Conservation (phyloP, 2,329 filamentous ascomycete genomes). For the Zymoseptoria passerinii region DNA sequence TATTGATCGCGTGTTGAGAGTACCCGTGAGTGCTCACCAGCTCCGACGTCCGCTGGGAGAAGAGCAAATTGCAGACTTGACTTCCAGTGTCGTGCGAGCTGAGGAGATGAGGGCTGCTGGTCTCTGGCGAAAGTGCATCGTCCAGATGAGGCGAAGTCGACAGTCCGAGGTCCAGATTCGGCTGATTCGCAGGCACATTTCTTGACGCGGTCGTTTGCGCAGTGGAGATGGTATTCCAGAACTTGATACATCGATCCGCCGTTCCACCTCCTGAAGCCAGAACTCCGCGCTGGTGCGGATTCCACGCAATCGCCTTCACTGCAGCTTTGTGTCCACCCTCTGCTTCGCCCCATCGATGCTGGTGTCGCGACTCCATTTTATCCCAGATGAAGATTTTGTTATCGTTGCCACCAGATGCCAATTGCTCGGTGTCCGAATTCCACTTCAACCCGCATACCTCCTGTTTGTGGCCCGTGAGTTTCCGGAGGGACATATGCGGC, state of each 20-base stretch:
- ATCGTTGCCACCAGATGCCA: conserved; percentile 94
- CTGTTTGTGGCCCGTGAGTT: conserved; percentile 90
- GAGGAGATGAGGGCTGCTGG: conserved; percentile 40
- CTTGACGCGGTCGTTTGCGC: conserved; percentile 30
- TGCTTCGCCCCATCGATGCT: conserved; percentile 91
- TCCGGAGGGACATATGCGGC: conserved; percentile 80
- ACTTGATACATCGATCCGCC: conserved; percentile 91
- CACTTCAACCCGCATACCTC: conserved; percentile 95
- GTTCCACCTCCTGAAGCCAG: conserved; percentile 95
- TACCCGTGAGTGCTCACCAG: conserved; percentile 96
- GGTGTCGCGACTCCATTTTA: conserved; percentile 80
- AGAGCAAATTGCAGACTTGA: conserved; percentile 96
- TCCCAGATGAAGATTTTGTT: conserved; percentile 99
- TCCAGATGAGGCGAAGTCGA: conserved; percentile 18
- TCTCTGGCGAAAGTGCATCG: conserved; percentile 29
- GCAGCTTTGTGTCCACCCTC: conserved; percentile 92
- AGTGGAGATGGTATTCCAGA: conserved; percentile 71
- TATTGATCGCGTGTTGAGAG: conserved; percentile 95
- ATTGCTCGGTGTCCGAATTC: conserved; percentile 92
- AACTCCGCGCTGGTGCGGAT: conserved; percentile 85
- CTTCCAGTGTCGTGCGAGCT: conserved; percentile 94
- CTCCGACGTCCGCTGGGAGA: conserved; percentile 96
- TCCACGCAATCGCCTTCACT: conserved; percentile 97
- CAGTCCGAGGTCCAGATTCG: conserved; percentile 21
- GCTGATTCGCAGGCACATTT: conserved; percentile 19